Evolutionary conservation across 441 rosid species (phyloP).

Genomic region (Monsonia emarginata): DNA sequence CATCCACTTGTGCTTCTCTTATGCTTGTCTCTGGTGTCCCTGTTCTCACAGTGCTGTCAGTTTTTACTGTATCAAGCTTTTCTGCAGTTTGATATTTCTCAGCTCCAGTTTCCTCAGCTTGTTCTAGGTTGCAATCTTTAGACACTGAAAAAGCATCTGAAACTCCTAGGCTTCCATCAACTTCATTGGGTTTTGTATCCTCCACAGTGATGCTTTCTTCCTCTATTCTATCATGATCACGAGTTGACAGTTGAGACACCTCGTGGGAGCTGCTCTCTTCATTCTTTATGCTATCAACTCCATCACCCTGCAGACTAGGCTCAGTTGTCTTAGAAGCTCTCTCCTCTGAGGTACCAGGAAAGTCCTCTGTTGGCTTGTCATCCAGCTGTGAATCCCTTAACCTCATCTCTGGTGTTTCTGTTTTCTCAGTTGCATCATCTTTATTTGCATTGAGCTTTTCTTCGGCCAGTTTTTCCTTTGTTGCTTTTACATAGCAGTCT

Average conservation of each 20-base stretch:
- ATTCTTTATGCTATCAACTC: background rate
- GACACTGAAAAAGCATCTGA: background rate
- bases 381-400: background rate
- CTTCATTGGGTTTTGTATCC: background rate
- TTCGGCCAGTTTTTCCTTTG: background rate
- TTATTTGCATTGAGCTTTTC: background rate
- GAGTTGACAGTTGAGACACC: background rate
- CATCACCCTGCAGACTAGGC: background rate
- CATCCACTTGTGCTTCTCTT: background rate
- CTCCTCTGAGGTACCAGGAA: background rate
- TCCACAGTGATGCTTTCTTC: background rate
- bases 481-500: background rate
- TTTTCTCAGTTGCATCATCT: background rate
- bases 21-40: background rate
- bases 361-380: constrained; percentile 2
- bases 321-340: background rate
- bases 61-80: background rate
- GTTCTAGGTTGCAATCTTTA: background rate
- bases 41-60: background rate
- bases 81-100: background rate
- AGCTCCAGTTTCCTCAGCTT: background rate
- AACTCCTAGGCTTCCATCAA: background rate
- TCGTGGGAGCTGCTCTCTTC: background rate
- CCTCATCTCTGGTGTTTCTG: constrained; percentile 3
- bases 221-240: background rate